These are phyloP conservation scores for Rhizophora mangle DNA, from an alignment of 345 rosid species.

Conservation along the genomic window DNA sequence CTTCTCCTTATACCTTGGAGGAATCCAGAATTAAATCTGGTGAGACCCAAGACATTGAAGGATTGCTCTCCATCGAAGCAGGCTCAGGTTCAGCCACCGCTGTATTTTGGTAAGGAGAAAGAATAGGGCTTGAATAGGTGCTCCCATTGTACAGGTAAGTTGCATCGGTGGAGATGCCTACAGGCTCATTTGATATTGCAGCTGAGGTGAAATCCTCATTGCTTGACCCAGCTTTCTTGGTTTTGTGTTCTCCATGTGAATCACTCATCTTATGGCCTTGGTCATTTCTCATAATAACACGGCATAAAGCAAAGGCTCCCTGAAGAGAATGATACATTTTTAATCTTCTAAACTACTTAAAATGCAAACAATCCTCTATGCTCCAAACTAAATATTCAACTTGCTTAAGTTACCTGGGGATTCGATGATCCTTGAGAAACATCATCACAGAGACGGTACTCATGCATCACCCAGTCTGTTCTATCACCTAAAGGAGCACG, in stretches of 20 bases:
- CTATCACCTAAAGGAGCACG: slow-evolving; percentile 79
- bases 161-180: slow-evolving; percentile 33
- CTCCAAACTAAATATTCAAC: neutral
- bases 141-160: slow-evolving; percentile 36
- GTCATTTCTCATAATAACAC: slow-evolving; percentile 63
- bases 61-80: slow-evolving; percentile 28
- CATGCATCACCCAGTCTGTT: slow-evolving; percentile 83
- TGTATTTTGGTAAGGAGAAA: slow-evolving; percentile 40
- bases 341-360: neutral
- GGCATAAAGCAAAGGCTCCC: slow-evolving; percentile 86
- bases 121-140: slow-evolving; percentile 39
- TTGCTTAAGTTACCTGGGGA: slow-evolving; percentile 41
- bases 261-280: slow-evolving; percentile 41
- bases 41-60: slow-evolving; percentile 46
- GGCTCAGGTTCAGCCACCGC: slow-evolving; percentile 35
- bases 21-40: slow-evolving; percentile 67
- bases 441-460: slow-evolving; percentile 70
- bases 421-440: slow-evolving; percentile 44
- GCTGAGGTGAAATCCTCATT: slow-evolving; percentile 32
- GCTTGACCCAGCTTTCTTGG: slow-evolving; percentile 35
- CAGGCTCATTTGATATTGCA: slow-evolving; percentile 37
- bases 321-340: slow-evolving; percentile 9
- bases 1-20: slow-evolving; percentile 35
- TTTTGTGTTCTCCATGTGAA: slow-evolving; percentile 27
- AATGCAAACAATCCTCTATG: neutral